phyloP scores from a whole-genome alignment of 371 early-diverging fungal species.

The Umbelopsis sp. region DNA sequence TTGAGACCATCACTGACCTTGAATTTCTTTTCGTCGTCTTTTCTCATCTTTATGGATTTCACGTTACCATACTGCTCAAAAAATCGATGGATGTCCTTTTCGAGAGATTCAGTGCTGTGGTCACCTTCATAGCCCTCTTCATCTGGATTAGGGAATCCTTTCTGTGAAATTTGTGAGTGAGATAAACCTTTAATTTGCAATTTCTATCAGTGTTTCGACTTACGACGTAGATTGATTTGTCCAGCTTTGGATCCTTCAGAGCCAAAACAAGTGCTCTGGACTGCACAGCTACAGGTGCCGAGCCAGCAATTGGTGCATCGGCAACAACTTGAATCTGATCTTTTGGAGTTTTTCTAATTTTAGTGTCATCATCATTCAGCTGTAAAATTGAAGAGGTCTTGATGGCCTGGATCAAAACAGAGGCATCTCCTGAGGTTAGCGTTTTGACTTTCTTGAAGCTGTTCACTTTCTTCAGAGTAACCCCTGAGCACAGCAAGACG shows the following conservation, averaged over 20 bases:
- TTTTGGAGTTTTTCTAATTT: slow-evolving; percentile 30
- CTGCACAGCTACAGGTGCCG: slow-evolving; percentile 23
- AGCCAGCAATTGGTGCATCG: slow-evolving; percentile 22
- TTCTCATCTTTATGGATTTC: slow-evolving; percentile 35
- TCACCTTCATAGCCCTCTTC: slow-evolving; percentile 15
- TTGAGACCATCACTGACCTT: slow-evolving; percentile 22
- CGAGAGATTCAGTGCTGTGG: slow-evolving; percentile 23
- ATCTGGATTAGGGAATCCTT: slow-evolving; percentile 36
- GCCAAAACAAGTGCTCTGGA: not conserved
- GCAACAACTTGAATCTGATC: slow-evolving; percentile 16
- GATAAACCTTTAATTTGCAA: not conserved
- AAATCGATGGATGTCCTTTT: slow-evolving; percentile 30
- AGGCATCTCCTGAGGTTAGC: slow-evolving; percentile 38
- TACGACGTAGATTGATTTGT: slow-evolving; percentile 49
- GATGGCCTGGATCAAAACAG: slow-evolving; percentile 33
- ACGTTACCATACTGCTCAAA: slow-evolving; percentile 47
- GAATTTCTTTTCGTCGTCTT: slow-evolving; percentile 39
- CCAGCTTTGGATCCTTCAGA: not conserved
- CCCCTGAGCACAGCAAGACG: slow-evolving; percentile 30
- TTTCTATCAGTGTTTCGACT: slow-evolving; percentile 17
- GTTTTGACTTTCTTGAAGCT: slow-evolving; percentile 49
- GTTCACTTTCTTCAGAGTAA: slow-evolving; percentile 42
- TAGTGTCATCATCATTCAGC: slow-evolving; percentile 45
- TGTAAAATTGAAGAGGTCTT: slow-evolving; percentile 35
- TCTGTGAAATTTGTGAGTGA: slow-evolving; percentile 26